Conservation (phyloP, 1,284 basidiomycete genomes). For the Microbotryum silenes-acaulis region DNA sequence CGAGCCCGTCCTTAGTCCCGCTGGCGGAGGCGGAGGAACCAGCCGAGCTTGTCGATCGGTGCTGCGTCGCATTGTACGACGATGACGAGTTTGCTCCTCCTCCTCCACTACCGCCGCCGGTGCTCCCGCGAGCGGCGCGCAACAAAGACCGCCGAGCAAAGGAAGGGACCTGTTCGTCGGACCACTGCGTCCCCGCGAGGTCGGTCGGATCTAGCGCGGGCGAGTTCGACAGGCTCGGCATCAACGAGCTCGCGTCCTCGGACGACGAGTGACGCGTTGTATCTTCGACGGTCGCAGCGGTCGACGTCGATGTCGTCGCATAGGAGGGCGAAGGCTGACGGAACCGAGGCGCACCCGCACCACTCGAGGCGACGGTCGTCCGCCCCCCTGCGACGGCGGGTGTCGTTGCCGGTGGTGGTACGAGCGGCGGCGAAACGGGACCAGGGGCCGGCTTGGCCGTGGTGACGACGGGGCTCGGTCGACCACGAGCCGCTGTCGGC, state of each 20-base stretch:
- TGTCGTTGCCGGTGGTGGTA: background rate
- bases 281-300: conserved; percentile 4
- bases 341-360: conserved; percentile 8
- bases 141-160: conserved; percentile 26
- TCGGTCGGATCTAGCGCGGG: conserved; percentile 6
- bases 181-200: background rate
- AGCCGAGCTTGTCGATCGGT: too few species aligned
- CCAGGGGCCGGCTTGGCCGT: background rate
- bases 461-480: background rate
- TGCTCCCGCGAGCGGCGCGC: conserved; percentile 12
- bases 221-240: conserved; percentile 4
- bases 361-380: background rate
- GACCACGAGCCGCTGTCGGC: background rate
- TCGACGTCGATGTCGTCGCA: conserved; percentile 10
- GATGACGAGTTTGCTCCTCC: too few species aligned
- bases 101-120: too few species aligned
- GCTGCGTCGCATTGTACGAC: too few species aligned
- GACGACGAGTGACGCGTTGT: background rate
- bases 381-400: conserved; percentile 1
- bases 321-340: conserved; percentile 24
- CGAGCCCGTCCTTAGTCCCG: conserved; percentile 5
- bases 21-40: conserved; percentile 5
- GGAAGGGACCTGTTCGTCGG: conserved; percentile 15
- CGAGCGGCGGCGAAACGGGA: background rate
- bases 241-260: background rate